Base-by-base conservation (phyloP, 1,284 basidiomycete genomes). In the Ganoderma lingzhi region DNA sequence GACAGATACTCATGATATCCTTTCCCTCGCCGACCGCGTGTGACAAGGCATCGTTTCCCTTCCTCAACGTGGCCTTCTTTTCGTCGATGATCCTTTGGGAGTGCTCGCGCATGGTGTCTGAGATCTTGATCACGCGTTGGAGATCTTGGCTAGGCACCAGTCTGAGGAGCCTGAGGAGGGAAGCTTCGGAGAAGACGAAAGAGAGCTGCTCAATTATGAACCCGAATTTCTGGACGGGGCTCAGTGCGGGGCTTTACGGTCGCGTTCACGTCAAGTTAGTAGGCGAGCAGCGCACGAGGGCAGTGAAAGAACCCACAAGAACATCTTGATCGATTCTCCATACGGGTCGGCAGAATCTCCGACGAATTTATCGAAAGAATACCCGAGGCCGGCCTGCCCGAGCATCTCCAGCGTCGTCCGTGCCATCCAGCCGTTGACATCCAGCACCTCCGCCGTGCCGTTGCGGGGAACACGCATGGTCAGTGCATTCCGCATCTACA, bases 1-100 rank as follows among this genome's bases (percentile, higher is more conserved):
- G 67, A 3, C 78, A 63, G n/a, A 86, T 80, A 64, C 84, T 85
- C 73, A 86, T 81, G 60, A 86, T 77, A 71, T 87, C 86, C 69
- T 82, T 84, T 3, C 83, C 84, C 64, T 80, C 74, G 1, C 78
- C 80, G 39, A 71, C 61, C 41, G 76, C 74, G n/a, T 76, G 73
- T 19, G 65, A 41, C 12, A 77, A 66, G 1, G 70, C 76, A n/a
- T 67, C 68, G 48, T 71, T 77, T 14, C 78, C 69, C 81, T 79
- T 60, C 68, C 56, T 41, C 51, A 70, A 42, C 58, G 70, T 72
- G 19, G 74, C 73, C 48, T 74, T 82, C 77, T 84, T 88, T 41
- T 75, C 76, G 37, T 81, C 71, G 28, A 82, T 80, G 6, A 88
- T 84, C 32, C 81, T 76, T 1, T 74, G 64, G 0, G 85, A 81